Conservation (phyloP, 2,329 filamentous ascomycete genomes). For the Pestalotiopsis sp. region DNA sequence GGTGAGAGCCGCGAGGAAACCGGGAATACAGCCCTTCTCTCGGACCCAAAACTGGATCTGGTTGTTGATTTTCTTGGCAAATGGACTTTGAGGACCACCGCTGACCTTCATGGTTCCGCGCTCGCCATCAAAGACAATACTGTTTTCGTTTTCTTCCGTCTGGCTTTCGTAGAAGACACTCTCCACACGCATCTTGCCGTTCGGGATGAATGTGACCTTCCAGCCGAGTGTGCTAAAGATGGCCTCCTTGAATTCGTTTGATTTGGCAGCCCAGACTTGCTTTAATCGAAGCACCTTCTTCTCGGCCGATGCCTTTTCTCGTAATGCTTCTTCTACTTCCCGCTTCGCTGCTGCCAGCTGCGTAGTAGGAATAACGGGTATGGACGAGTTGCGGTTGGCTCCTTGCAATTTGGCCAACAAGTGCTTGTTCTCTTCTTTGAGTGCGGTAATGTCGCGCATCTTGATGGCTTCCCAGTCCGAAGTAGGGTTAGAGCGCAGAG, state of each 20-base stretch:
- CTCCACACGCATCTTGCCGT: constrained; percentile 91
- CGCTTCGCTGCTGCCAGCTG: constrained; percentile 75
- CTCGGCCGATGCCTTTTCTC: constrained; percentile 70
- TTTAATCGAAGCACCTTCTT: constrained; percentile 86
- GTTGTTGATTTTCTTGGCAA: constrained; percentile 80
- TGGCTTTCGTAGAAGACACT: constrained; percentile 75
- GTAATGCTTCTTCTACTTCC: constrained; percentile 70
- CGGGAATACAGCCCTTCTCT: constrained; percentile 89
- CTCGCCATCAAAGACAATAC: constrained; percentile 86
- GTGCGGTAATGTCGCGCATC: constrained; percentile 70
- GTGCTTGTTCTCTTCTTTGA: constrained; percentile 82
- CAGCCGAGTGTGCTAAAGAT: constrained; percentile 91
- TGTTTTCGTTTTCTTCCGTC: constrained; percentile 70
- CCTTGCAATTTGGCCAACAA: constrained; percentile 71
- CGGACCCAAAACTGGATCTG: constrained; percentile 96
- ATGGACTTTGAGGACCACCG: constrained; percentile 82
- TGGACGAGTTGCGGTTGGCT: constrained; percentile 38
- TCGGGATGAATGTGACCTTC: constrained; percentile 95
- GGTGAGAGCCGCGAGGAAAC: constrained; percentile 87
- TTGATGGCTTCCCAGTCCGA: constrained; percentile 84
- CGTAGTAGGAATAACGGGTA: constrained; percentile 71
- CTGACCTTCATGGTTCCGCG: constrained; percentile 97
- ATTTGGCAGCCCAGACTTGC: constrained; percentile 89
- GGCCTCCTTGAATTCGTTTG: constrained; percentile 91
- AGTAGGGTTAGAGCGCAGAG: constrained; percentile 90